Conservation (phyloP, 2,329 filamentous ascomycete species). For the Cylindrodendrum hubeiense region DNA sequence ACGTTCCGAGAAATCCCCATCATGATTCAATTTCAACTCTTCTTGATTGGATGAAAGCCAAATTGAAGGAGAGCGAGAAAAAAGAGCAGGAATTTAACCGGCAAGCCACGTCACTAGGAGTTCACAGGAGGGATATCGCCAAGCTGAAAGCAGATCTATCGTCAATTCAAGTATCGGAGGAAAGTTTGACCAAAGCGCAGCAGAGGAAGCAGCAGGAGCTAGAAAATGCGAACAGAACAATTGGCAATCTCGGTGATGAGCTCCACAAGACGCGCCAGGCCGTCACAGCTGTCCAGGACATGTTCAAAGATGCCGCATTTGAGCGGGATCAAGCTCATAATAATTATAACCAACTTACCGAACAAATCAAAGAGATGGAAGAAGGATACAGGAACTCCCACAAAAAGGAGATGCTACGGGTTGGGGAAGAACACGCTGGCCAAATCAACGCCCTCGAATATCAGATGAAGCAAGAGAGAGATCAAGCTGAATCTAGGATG, state of each 20-base stretch:
- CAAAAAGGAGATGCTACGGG: neutral
- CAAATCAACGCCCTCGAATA: neutral
- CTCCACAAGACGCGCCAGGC: neutral
- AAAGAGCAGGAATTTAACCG: neutral
- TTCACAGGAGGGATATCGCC: neutral
- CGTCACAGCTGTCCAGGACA: too few relatives aligned
- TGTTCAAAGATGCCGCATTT: neutral
- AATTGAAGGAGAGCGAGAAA: neutral
- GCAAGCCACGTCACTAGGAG: neutral
- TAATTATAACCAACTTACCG: neutral
- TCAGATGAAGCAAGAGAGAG: neutral
- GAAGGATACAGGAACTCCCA: neutral
- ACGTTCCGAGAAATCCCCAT: neutral
- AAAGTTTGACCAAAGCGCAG: neutral
- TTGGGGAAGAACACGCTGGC: neutral
- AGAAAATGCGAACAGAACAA: neutral
- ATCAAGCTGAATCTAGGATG: neutral
- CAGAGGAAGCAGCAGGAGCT: neutral
- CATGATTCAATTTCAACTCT: conserved; percentile 7
- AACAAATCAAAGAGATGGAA: neutral
- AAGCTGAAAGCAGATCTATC: neutral
- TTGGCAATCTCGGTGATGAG: neutral
- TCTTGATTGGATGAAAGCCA: conserved; percentile 1
- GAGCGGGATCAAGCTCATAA: neutral
- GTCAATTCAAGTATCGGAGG: neutral